Base-by-base conservation (phyloP, 805 yeast species). In the Wickerhamiella qilinensis region DNA sequence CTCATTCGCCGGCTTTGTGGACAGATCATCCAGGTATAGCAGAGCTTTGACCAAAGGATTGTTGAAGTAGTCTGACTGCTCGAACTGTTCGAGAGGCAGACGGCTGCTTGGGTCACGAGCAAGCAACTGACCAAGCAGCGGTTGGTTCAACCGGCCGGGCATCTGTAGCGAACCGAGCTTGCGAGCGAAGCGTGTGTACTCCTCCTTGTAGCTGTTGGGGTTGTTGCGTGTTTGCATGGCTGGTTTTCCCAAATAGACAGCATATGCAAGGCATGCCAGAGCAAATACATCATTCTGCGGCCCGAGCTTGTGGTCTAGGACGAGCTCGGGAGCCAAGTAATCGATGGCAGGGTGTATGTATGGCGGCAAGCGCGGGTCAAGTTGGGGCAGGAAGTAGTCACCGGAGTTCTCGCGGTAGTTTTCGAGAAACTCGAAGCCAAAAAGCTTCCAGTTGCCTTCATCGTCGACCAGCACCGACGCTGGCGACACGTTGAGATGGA, bases 391-490 rank as follows among this genome's bases (percentile, higher is more conserved):
- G 53, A 65, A 80, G 40, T 75, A 83, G 3, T 66, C 67, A 11
- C 71, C 50, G 30, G 57, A 62, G 31, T 67, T 44, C 47, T 63
- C 81, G 51, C 63, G 70, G 55, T 60, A 69, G 51, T 60, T 70
- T 37, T 60, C 62, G 3, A 55, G 44, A 36, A 71, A 59, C 37
- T 70, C 76, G 42, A 91, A 67, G 0, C 96, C 96, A 5, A 80
- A 69, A 2, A 91, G 55, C 55, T 88, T 91, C 97, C 98, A 91
- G 58, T 91, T 97, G 3, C 93, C 86, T 39, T 58, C 56, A 14
- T 74, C 78, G 47, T 80, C 86, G 16, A 88, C 69, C 40, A 79
- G 70, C 1, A 91, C 65, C 0, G 93, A 71, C 7, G 69, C 62
- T 1, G 98, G 98, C 45, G 75, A 75, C 25, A 91, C 47, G 46